Percentiles rank a stretch among this genome's conserved stretches.
phyloP scores from a whole-genome alignment of 805 yeast species.

The Metschnikowia drakensbergensis region DNA sequence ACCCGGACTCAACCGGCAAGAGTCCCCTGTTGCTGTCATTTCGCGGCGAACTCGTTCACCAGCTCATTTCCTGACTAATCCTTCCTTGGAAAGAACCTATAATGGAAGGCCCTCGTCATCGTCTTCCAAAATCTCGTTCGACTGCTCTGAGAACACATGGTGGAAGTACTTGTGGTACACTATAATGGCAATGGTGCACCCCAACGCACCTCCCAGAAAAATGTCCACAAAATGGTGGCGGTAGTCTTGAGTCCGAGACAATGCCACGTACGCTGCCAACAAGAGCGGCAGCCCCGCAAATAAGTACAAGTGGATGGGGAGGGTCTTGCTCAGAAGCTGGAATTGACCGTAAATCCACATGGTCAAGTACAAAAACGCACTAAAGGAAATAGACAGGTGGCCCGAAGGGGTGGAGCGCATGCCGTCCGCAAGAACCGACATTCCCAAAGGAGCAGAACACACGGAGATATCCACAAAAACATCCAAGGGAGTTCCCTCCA shows the following conservation, averaged over 20 bases:
- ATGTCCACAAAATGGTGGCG: slow-evolving; percentile 35
- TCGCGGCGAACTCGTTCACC: too few relatives aligned
- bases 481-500: slow-evolving; percentile 12
- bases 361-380: slow-evolving; percentile 45
- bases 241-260: slow-evolving; percentile 27
- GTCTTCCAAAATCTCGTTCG: slow-evolving; percentile 12
- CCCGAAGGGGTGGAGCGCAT: slow-evolving; percentile 58
- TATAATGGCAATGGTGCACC: slow-evolving; percentile 24
- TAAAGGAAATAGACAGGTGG: slow-evolving; percentile 51
- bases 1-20: too few relatives aligned
- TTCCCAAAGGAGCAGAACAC: slow-evolving; percentile 26
- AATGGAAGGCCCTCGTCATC: slow-evolving; percentile 9
- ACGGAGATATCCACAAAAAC: slow-evolving; percentile 20
- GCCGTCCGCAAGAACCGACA: slow-evolving; percentile 41
- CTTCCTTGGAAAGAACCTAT: background rate
- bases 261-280: slow-evolving; percentile 25
- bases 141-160: slow-evolving; percentile 8
- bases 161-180: slow-evolving; percentile 30
- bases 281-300: slow-evolving; percentile 18
- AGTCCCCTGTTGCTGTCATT: too few relatives aligned
- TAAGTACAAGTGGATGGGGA: slow-evolving; percentile 12
- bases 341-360: slow-evolving; percentile 48
- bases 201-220: slow-evolving; percentile 31
- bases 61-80: too few relatives aligned
- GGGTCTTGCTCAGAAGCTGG: slow-evolving; percentile 9